Base-by-base conservation (phyloP, 805 yeast species). In the Nakazawaea wyomingensis region DNA sequence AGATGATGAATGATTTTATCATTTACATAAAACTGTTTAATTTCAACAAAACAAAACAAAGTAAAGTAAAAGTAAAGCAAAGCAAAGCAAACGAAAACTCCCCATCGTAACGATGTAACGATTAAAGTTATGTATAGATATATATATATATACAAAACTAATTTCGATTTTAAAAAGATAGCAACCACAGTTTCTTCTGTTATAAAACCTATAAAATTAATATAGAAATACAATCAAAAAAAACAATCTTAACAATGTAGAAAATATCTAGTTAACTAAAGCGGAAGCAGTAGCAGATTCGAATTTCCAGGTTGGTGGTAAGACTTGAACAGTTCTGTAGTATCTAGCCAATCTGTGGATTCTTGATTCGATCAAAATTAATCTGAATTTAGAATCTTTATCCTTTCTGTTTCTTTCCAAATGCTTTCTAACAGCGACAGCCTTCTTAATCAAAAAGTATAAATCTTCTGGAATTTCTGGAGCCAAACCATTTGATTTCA, bases 241-340 rank as follows among this genome's bases (percentile, higher is more conserved):
- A n/a, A n/a, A n/a, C n/a, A n/a, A n/a, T n/a, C n/a, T n/a, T n/a
- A n/a, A n/a, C n/a, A n/a, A n/a, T n/a, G n/a, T n/a, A n/a, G n/a
- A n/a, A n/a, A n/a, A n/a, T n/a, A 65, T 68, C 76, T 89, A 93
- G 86, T 91, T 91, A 68, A 93, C 99, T 76, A 93, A 83, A 74
- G 99, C 95, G 66, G 99, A 93, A 69, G 99, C 99, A 69, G 99
- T 93, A 70, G 99, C 96, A 61, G 99, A 91, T 82, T 93, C 99
- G 95, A 86, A 93, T 81, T 93, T 93, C 99, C 99, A 93, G 93
- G 85, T 90, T 72, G 99, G 98, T 65, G 99, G 99, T 69, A 93
- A 84, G 65, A 93, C 98, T 68, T 96, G 80, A 65, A 88, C 96
- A 65, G 96, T 87, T 88, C 96, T 91, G 96, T 93, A 93, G 95